These are phyloP conservation scores for Trametes punicea DNA, from an alignment of 768 basidiomycete genomes.

Conservation along the genomic window DNA sequence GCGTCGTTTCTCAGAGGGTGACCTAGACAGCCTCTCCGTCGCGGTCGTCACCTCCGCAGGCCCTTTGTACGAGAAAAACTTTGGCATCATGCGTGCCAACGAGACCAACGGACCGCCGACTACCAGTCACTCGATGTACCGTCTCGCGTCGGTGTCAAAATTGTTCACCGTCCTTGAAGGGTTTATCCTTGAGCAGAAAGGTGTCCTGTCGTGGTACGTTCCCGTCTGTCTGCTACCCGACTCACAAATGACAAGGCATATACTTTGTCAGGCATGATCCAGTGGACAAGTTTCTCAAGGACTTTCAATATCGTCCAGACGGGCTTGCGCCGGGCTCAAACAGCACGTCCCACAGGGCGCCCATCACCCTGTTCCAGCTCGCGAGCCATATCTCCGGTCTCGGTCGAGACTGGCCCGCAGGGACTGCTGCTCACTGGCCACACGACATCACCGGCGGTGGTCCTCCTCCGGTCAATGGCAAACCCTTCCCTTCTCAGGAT, in stretches of 20 bases:
- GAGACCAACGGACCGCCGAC: conserved; percentile 7
- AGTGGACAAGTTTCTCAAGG: conserved; percentile 42
- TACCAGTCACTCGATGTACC: conserved; percentile 45
- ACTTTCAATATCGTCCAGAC: conserved; percentile 31
- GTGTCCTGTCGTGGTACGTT: conserved; percentile 32
- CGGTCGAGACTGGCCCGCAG: conserved; percentile 37
- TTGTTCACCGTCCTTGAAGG: conserved; percentile 49
- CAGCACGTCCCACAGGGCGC: background rate
- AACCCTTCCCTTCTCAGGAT: conserved; percentile 31
- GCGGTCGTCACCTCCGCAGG: conserved; percentile 47
- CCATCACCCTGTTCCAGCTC: conserved; percentile 30
- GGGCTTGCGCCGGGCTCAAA: conserved; percentile 21
- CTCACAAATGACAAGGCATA: background rate
- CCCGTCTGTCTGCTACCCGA: background rate
- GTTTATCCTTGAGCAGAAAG: conserved; percentile 45
- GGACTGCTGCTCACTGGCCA: conserved; percentile 41
- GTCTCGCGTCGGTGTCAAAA: conserved; percentile 52
- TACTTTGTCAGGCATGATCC: conserved; percentile 43
- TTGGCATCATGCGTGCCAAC: conserved; percentile 30
- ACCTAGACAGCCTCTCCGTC: conserved; percentile 49
- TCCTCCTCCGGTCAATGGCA: conserved; percentile 31
- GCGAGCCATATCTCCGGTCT: conserved; percentile 33
- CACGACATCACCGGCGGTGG: conserved; percentile 26
- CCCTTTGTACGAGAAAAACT: conserved; percentile 42
- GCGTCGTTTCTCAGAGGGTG: conserved; percentile 22